These are phyloP conservation scores for Microsporum canis DNA, from an alignment of 2,329 filamentous ascomycete genomes.

Conservation along the genomic window DNA sequence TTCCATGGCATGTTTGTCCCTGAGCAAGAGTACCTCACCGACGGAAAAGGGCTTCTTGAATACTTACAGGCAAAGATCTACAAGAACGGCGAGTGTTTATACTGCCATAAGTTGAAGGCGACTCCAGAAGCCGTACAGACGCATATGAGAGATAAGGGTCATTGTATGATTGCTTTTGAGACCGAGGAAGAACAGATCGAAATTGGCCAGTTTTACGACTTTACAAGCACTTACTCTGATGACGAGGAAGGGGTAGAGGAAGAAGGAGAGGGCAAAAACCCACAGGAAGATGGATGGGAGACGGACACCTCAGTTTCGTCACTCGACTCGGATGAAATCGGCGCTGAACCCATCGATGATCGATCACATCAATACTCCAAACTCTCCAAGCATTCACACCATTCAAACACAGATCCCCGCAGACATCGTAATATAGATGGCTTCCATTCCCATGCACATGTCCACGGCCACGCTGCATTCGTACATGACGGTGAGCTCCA, in stretches of 20 bases:
- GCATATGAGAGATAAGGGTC: slow-evolving; percentile 92
- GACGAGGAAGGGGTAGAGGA: slow-evolving; percentile 44
- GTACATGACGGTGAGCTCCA: slow-evolving; percentile 91
- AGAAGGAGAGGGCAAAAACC: slow-evolving; percentile 37
- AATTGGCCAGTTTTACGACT: slow-evolving; percentile 95
- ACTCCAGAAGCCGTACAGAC: slow-evolving; percentile 75
- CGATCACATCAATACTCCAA: slow-evolving; percentile 61
- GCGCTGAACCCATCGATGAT: slow-evolving; percentile 57
- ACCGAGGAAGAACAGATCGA: slow-evolving; percentile 83
- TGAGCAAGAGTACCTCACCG: slow-evolving; percentile 69
- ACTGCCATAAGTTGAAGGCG: slow-evolving; percentile 72
- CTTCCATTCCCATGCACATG: slow-evolving; percentile 73
- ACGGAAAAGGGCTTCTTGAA: slow-evolving; percentile 68
- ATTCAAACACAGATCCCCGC: slow-evolving; percentile 52
- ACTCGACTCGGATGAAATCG: slow-evolving; percentile 69
- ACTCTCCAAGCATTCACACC: slow-evolving; percentile 58
- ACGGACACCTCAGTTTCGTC: slow-evolving; percentile 87
- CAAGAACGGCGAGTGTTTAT: slow-evolving; percentile 72
- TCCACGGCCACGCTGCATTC: slow-evolving; percentile 59
- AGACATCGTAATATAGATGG: slow-evolving; percentile 65
- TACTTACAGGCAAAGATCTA: slow-evolving; percentile 71
- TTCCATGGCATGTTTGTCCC: slow-evolving; percentile 94
- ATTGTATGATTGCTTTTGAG: slow-evolving; percentile 92
- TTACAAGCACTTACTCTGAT: slow-evolving; percentile 89
- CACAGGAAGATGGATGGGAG: slow-evolving; percentile 76